phyloP scores from a whole-genome alignment of 2,329 filamentous ascomycete species.

The Berkeleyomyces rouxiae region DNA sequence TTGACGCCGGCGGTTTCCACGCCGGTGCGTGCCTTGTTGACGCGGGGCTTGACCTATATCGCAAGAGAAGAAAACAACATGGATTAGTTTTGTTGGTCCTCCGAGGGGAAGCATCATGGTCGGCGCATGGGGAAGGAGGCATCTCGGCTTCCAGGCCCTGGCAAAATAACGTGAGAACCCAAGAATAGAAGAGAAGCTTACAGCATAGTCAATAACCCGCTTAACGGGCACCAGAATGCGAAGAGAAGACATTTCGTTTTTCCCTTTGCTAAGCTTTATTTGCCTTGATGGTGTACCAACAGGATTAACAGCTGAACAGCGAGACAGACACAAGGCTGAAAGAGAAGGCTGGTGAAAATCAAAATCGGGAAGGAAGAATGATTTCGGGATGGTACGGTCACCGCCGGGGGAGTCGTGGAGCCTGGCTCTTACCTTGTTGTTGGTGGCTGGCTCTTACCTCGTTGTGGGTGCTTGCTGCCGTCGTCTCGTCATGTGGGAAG shows the following conservation, averaged over 20 bases:
- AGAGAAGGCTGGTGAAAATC: neutral
- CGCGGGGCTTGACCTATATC: slow-evolving; percentile 46
- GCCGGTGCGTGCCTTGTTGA: slow-evolving; percentile 61
- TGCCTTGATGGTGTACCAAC: neutral
- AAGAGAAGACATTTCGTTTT: slow-evolving; percentile 39
- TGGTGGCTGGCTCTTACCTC: neutral
- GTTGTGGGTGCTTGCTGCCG: neutral
- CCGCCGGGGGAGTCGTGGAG: neutral
- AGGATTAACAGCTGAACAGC: neutral
- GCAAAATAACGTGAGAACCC: neutral
- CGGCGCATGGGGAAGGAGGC: neutral
- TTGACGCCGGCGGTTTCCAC: slow-evolving; percentile 89
- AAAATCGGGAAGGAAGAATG: neutral
- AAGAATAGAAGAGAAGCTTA: slow-evolving; percentile 27
- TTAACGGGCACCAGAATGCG: slow-evolving; percentile 69
- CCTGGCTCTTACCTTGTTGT: neutral
- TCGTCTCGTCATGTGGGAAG: slow-evolving; percentile 7
- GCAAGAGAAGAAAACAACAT: neutral
- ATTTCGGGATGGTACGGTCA: neutral
- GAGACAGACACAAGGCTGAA: neutral
- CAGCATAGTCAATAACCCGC: slow-evolving; percentile 75
- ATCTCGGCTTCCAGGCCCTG: neutral
- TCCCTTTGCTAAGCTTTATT: neutral
- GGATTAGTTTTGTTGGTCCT: neutral
- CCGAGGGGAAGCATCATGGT: neutral